Conservation (phyloP, 352 stramenopile genomes). For the Globisporangium sylvaticum region DNA sequence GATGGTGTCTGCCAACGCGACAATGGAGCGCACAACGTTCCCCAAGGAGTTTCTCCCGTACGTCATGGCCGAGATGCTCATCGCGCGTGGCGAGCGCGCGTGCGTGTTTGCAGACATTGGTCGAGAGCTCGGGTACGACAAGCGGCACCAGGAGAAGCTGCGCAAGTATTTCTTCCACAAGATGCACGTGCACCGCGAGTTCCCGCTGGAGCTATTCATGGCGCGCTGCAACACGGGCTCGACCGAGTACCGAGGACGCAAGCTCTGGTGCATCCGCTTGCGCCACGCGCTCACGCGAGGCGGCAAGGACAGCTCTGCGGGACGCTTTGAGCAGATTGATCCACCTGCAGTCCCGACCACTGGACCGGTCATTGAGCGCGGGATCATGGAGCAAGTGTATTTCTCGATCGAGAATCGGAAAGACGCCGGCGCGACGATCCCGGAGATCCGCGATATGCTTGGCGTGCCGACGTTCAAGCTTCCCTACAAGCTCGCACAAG, state of each 20-base stretch:
- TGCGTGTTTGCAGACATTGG: slow-evolving; percentile 86
- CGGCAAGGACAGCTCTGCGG: slow-evolving; percentile 14
- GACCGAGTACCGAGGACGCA: slow-evolving; percentile 53
- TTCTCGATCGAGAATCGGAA: slow-evolving; percentile 49
- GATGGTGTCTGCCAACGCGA: slow-evolving; percentile 57
- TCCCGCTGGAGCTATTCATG: slow-evolving; percentile 80
- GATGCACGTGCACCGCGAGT: slow-evolving; percentile 46
- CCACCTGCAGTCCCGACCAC: background rate
- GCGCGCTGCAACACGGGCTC: slow-evolving; percentile 62
- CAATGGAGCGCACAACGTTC: slow-evolving; percentile 47
- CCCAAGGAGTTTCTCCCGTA: slow-evolving; percentile 58
- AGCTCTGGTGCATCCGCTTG: slow-evolving; percentile 76
- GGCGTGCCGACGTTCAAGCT: slow-evolving; percentile 83
- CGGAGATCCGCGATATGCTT: slow-evolving; percentile 71
- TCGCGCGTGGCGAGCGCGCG: slow-evolving; percentile 53
- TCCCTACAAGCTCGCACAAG: slow-evolving; percentile 75
- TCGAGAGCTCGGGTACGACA: slow-evolving; percentile 70
- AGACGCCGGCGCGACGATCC: slow-evolving; percentile 58
- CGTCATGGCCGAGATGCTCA: slow-evolving; percentile 63
- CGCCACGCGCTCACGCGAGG: slow-evolving; percentile 16
- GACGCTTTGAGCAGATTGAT: slow-evolving; percentile 19
- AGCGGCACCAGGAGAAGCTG: slow-evolving; percentile 76
- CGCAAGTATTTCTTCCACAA: slow-evolving; percentile 83
- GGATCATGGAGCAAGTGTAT: slow-evolving; percentile 81
- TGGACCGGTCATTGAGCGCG: slow-evolving; percentile 59